Conservation (phyloP, 495 filamentous ascomycete genomes). For the Hyaloscypha bicolor region DNA sequence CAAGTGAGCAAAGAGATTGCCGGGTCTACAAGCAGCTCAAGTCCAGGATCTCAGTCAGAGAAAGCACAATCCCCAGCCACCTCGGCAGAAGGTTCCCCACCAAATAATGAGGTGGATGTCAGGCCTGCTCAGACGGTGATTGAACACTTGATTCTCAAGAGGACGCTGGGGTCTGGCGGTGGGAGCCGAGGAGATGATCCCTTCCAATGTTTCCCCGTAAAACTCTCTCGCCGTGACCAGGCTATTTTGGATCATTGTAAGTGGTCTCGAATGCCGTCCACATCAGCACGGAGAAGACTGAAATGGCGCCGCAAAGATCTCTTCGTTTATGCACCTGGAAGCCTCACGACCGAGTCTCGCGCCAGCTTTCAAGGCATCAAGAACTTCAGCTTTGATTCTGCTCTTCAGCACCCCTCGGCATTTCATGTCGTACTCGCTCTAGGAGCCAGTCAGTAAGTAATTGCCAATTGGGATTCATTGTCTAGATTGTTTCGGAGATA, state of each 20-base stretch:
- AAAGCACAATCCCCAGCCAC: background rate
- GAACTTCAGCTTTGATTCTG: slow-evolving; percentile 12
- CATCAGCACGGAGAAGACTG: background rate
- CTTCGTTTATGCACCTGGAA: slow-evolving; percentile 8
- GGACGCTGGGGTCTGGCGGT: slow-evolving; percentile 1
- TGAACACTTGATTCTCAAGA: background rate
- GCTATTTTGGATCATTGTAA: slow-evolving; percentile 21
- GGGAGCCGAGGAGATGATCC: slow-evolving; percentile 2
- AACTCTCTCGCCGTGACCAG: background rate
- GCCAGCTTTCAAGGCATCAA: slow-evolving; percentile 16
- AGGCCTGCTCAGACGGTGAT: background rate
- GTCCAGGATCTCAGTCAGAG: background rate
- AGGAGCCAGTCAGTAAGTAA: slow-evolving; percentile 1
- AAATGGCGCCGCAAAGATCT: slow-evolving; percentile 11
- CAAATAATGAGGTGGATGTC: background rate
- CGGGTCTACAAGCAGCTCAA: background rate
- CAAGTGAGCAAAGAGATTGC: background rate
- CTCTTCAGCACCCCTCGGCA: slow-evolving; percentile 6
- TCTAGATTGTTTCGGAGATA: background rate
- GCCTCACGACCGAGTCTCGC: background rate
- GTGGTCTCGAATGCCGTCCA: background rate
- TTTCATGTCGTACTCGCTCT: slow-evolving; percentile 16
- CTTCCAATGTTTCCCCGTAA: slow-evolving; percentile 13
- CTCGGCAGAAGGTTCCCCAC: background rate
- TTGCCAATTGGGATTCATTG: background rate